Base-by-base conservation (phyloP, 345 rosid species). In the Eucalyptus decipiens region DNA sequence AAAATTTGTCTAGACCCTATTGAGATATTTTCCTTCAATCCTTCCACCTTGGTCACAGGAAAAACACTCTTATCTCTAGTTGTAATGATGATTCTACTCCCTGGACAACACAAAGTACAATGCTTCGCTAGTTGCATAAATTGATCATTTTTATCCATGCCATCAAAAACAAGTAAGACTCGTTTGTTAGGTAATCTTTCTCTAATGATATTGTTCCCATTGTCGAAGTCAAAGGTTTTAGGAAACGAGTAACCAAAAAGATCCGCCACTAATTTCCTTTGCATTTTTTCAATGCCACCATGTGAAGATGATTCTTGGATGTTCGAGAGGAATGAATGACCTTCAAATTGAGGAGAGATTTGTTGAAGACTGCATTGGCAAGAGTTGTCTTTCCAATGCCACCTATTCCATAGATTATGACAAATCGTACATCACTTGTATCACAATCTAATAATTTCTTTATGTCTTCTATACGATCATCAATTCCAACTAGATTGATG, bases 1-100 rank as follows among this genome's bases (percentile, higher is more conserved):
- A 5, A 37, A 72, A 6, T 3, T 9, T 37, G 0, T 34, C 0
- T 19, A 1, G 26, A 9, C 28, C 0, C 2, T 37, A 7, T 11
- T 37, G 24, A 72, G 45, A 4, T 72, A 72, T 72, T 72, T 72
- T 37, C 43, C 81, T 37, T 40, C 3, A 1, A 18, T 19, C 15
- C 4, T 5, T 19, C 45, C 45, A 37, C 7, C 15, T 72, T 37
- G 26, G 45, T 72, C 81, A 34, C 0, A 19, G 28, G 81, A 34
- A 72, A 72, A 37, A 72, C 8, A 72, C 81, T 69, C 26, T 34
- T 72, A 5, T 37, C 28, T 72, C 3, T 72, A 3, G 45, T 72
- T 37, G 81, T 72, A 40, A 72, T 37, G 43, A 72, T 72, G 81
- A 37, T 72, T 8, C 81, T 72, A 19, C 81, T 72, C 81, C 81